Base-by-base conservation (phyloP, 2,329 filamentous ascomycete species). In the Dothideomycetes sp. region DNA sequence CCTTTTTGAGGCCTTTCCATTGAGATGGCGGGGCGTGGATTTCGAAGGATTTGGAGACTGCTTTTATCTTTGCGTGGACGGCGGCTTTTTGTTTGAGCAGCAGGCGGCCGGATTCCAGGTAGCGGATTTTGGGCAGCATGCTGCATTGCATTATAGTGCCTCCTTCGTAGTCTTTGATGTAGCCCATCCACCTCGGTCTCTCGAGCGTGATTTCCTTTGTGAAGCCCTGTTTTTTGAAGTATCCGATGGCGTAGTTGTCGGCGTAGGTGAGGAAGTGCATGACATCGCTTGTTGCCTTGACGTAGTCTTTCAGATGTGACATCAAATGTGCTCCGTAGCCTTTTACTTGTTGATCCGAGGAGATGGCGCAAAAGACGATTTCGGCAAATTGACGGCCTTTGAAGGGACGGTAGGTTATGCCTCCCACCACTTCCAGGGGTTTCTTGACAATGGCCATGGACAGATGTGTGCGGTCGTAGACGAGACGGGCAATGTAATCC, bases 201-300 rank as follows among this genome's bases (percentile, higher is more conserved):
- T 91, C 84, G 1, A 98, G 76, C 0, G 88, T 94, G 49, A 98
- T 96, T 54, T 98, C 89, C 60, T 98, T 98, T 2, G 91, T 96
- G 57, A 98, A 98, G 0, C 91, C 91, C 60, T 98, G 91, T 60
- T 98, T 98, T 63, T 96, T 94, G 64, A 98, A 98, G 62, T 96
- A 98, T 9, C 91, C 91, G 50, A 94, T 98, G 27, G 91, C 91
- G 57, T 96, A 96, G 62, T 98, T 98, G 62, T 98, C 91, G 49
- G 91, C 91, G 56, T 98, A 98, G 1, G 91, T 98, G 2, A 98
- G 72, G 62, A 98, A 98, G 63, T 98, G 88, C 88, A 95, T 96
- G 33, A 98, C 88, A 50, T 88, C 81, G 40, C 85, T 93, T 1
- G 89, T 95, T 5, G 89, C 88, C 62, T 94, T 95, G 60, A 98